These are phyloP conservation scores for Neopestalotiopsis rosae DNA, from an alignment of 2,329 filamentous ascomycete genomes.

Conservation along the genomic window DNA sequence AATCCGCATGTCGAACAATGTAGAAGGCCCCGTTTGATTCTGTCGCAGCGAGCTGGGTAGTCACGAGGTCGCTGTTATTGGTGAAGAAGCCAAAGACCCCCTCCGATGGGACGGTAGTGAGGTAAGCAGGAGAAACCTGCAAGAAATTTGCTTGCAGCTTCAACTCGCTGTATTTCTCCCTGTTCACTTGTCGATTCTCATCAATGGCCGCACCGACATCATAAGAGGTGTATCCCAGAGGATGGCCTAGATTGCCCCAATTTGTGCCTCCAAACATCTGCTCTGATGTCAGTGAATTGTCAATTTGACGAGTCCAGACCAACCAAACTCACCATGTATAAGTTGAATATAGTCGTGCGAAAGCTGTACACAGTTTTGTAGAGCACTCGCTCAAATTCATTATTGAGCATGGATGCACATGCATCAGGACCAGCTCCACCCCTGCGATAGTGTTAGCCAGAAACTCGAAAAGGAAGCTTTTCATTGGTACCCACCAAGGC, in stretches of 20 bases:
- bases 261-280: constrained; percentile 78
- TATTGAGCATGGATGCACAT: constrained; percentile 68
- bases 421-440: constrained; percentile 71
- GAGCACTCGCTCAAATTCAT: constrained; percentile 77
- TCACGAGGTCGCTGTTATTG: constrained; percentile 21
- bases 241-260: constrained; percentile 79
- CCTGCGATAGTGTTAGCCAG: constrained; percentile 39
- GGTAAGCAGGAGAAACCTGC: constrained; percentile 72
- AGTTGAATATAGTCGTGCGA: constrained; percentile 69
- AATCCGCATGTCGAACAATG: constrained; percentile 52
- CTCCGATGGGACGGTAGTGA: constrained; percentile 59
- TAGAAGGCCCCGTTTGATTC: constrained; percentile 55
- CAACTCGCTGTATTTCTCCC: constrained; percentile 81
- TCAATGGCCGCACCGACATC: constrained; percentile 65
- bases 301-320: background rate
- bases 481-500: constrained; percentile 47
- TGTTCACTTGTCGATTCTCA: constrained; percentile 70
- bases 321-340: constrained; percentile 43
- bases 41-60: background rate
- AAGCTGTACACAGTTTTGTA: constrained; percentile 76
- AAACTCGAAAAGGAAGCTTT: background rate
- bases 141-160: constrained; percentile 80
- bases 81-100: constrained; percentile 48
- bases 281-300: background rate
- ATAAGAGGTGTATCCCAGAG: constrained; percentile 66